Evolutionary conservation across 2,329 filamentous ascomycete genomes (phyloP), one percentile per base, ranked within the genome.

Genomic region (Paramyrothecium roridum): DNA sequence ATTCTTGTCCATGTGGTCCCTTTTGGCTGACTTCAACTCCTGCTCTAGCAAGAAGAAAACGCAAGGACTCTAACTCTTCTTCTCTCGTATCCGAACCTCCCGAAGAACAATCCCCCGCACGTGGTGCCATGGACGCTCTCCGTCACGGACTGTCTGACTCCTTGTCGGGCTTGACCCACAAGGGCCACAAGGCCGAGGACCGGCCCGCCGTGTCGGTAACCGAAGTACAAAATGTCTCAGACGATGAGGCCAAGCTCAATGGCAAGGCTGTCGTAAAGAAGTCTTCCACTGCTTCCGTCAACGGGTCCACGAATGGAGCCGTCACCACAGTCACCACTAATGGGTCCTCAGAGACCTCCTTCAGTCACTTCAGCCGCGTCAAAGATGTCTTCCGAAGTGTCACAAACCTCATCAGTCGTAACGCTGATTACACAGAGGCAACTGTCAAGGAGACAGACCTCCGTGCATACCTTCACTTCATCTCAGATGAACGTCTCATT

Each of bases 401-500:
- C 23, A 58, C 57, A 48, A 53, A 55, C 3, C 17, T 57, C 45
- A 63, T 65, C 48, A 55, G 56, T 17, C 57, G 58, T 3, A 43
- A 64, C 2, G 57, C 58, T 30, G 61, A 56, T 37, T 65, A 65
- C 20, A 56, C 60, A 33, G 63, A 64, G 12, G 16, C 48, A 0
- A 64, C 64, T n/a, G 52, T 65, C 34, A 50, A 54, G 7, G 55
- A 62, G 45, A 64, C 63, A 54, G 56, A 63, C 37, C 45, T 65
- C 6, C 48, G 59, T 12, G 52, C 59, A 13, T 75, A 74, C 48
- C 66, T 75, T 16, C 60, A 66, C 21, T 70, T 67, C 59, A 74
- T 76, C 52, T 66, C 67, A 12, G 69, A 75, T 54, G 67, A 75
- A 53, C 72, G 73, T 26, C 64, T 75, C 16, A 67, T 72, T 17